These are phyloP conservation scores for Hypoxylon sp. DNA, from an alignment of 2,329 filamentous ascomycete species.

Conservation along the genomic window DNA sequence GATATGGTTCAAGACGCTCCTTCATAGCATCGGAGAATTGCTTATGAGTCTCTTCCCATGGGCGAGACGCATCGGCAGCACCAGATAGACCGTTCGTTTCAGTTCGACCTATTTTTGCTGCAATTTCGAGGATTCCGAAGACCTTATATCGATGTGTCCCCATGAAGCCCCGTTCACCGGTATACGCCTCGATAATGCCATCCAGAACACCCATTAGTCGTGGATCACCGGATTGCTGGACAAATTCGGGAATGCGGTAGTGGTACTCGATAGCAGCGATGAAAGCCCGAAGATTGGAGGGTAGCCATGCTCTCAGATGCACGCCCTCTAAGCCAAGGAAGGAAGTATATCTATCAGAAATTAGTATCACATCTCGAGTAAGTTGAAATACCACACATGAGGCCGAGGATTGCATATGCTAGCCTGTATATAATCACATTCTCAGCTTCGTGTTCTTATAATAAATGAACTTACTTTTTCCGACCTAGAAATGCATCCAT, in stretches of 20 bases:
- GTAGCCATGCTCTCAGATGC: constrained; percentile 66
- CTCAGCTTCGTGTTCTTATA: background rate
- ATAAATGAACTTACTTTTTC: constrained; percentile 53
- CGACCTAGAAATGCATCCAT: constrained; percentile 69
- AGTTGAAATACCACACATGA: background rate
- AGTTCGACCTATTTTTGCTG: constrained; percentile 65
- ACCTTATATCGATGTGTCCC: constrained; percentile 69
- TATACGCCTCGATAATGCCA: constrained; percentile 68
- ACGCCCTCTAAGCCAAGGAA: constrained; percentile 66
- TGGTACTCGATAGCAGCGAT: constrained; percentile 68
- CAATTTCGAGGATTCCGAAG: constrained; percentile 67
- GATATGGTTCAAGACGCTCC: constrained; percentile 64
- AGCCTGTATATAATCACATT: background rate
- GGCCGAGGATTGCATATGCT: background rate
- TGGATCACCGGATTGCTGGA: constrained; percentile 63
- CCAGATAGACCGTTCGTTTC: constrained; percentile 67
- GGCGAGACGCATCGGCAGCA: constrained; percentile 56
- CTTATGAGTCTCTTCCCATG: constrained; percentile 65
- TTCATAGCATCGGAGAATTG: constrained; percentile 68
- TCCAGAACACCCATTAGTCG: constrained; percentile 66
- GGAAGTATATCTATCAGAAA: constrained; percentile 56
- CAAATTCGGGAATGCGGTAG: constrained; percentile 67
- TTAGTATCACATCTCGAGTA: constrained; percentile 16
- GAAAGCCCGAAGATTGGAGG: constrained; percentile 67
- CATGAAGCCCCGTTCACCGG: constrained; percentile 69